Evolutionary conservation across 371 early-diverging fungal genomes (phyloP), one percentile per base, ranked within the genome.

Genomic region (Mucor ambiguus): DNA sequence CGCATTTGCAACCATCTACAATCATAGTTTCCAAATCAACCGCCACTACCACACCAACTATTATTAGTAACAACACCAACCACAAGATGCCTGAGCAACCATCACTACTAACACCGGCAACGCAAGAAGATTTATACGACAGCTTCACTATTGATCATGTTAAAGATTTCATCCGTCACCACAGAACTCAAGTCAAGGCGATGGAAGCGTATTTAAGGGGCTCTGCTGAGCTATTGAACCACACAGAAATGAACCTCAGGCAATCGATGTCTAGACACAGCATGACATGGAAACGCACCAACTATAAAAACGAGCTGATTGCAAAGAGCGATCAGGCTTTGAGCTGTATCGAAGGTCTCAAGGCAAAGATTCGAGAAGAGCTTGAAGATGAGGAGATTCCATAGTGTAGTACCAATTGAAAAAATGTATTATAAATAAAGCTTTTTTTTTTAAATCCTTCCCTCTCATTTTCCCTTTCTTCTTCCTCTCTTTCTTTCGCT

Each of bases 111-210:
- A 3, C 1, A n/a, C 44, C 44, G 35, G 18, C 43, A 22, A 10
- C 12, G 2, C 11, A 11, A 18, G 18, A 41, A 5, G 28, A 52
- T 4, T 0, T 4, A 52, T 28, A 52, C 52, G 52, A 52, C 2
- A 38, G 43, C 2, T 28, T 59, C n/a, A 64, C 41, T 10, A 49
- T 52, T 38, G 41, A 33, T 12, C 57, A 66, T 30, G 54, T 66
- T 30, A 44, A 41, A 9, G 32, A 88, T 2, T 88, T 96, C 63
- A 83, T 93, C 9, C 87, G 83, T 26, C 71, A 81, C 46, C 96
- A 96, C 66, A 87, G 93, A 4, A 82, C 85, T 22, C 91, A 94
- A 71, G 79, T 96, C 55, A 86, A 90, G 37, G 87, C 90, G 38
- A 77, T 89, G 10, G 89, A 90, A 20, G 94, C 93, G 55, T 79